A percentile compares a stretch with the other conserved stretches of the same genome.
These are phyloP conservation scores for Cenococcum geophilum DNA, from an alignment of 495 filamentous ascomycete genomes.

Conservation along the genomic window DNA sequence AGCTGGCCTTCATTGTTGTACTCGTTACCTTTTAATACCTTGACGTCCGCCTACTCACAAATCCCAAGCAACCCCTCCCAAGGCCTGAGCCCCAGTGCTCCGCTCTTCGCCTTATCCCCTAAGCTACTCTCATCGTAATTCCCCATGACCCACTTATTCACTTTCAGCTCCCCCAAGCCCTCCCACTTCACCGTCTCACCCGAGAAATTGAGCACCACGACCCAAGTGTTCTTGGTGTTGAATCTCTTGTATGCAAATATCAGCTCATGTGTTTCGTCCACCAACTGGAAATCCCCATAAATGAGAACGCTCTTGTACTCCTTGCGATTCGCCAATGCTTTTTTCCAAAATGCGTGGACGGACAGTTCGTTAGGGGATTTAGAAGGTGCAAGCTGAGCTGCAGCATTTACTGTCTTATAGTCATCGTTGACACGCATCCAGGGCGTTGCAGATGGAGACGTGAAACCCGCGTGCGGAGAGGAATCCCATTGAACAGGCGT, in stretches of 20 bases:
- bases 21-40: background rate
- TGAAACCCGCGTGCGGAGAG: slow-evolving; percentile 37
- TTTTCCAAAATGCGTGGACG: slow-evolving; percentile 45
- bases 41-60: slow-evolving; percentile 10
- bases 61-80: slow-evolving; percentile 40
- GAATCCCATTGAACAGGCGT: slow-evolving; percentile 39
- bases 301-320: slow-evolving; percentile 42
- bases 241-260: slow-evolving; percentile 41
- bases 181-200: slow-evolving; percentile 39
- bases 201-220: slow-evolving; percentile 43
- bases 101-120: slow-evolving; percentile 26
- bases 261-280: slow-evolving; percentile 34
- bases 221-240: slow-evolving; percentile 32
- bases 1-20: background rate
- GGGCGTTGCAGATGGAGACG: slow-evolving; percentile 26
- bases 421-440: slow-evolving; percentile 43
- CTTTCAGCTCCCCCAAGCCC: slow-evolving; percentile 32
- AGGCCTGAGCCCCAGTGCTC: slow-evolving; percentile 30
- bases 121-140: slow-evolving; percentile 37
- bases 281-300: slow-evolving; percentile 43
- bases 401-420: slow-evolving; percentile 35
- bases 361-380: slow-evolving; percentile 31
- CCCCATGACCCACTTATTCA: slow-evolving; percentile 40
- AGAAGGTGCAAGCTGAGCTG: slow-evolving; percentile 24
- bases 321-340: slow-evolving; percentile 38